Conservation (phyloP, 441 rosid genomes). For the Pelargonium australe region DNA sequence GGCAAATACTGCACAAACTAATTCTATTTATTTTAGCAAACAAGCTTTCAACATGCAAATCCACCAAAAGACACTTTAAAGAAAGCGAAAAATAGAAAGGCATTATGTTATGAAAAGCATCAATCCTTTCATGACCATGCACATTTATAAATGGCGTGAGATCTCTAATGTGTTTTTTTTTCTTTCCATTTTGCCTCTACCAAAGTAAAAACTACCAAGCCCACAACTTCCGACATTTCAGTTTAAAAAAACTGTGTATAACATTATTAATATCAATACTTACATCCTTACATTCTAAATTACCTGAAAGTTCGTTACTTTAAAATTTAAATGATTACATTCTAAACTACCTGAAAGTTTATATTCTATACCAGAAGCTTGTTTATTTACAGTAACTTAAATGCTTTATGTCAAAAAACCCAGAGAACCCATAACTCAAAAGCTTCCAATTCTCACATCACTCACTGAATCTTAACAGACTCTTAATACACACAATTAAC, state of each 20-base stretch:
- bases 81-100: too few species aligned
- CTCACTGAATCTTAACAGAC: not conserved
- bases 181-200: too few species aligned
- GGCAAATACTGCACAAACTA: not conserved
- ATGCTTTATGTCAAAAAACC: not conserved
- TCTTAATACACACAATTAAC: not conserved
- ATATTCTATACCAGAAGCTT: not conserved
- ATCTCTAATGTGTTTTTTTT: too few species aligned
- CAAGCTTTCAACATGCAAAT: too few species aligned
- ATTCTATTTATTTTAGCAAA: too few species aligned
- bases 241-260: not conserved
- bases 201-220: too few species aligned
- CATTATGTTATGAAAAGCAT: too few species aligned
- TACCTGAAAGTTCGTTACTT: not conserved
- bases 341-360: not conserved
- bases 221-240: too few species aligned
- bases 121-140: too few species aligned
- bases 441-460: not conserved
- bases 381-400: not conserved
- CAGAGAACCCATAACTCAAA: not conserved
- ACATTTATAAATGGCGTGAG: too few species aligned
- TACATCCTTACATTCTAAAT: not conserved
- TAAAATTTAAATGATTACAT: not conserved
- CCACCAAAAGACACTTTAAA: too few species aligned
- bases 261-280: not conserved